phyloP scores from a whole-genome alignment of 345 rosid species.

The Corchorus olitorius region DNA sequence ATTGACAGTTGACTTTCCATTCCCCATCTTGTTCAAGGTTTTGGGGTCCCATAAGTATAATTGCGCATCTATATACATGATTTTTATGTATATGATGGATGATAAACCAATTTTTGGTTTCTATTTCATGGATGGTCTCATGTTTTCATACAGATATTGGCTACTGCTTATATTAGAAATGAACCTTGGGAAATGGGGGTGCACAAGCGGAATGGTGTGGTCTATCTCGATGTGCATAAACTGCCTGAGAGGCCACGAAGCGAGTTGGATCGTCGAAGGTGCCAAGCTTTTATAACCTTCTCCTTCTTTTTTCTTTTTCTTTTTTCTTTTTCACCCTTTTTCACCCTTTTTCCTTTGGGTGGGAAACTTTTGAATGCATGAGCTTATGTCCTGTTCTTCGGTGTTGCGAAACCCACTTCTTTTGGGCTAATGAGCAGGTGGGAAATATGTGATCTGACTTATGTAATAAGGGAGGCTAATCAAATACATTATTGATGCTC shows the following conservation, averaged over 20 bases:
- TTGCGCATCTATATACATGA: too few species aligned
- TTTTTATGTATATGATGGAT: background rate
- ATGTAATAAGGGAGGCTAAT: background rate
- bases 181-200: slow-evolving; percentile 99
- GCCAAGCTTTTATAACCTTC: slow-evolving; percentile 19
- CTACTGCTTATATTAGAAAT: slow-evolving; percentile 76
- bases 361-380: background rate
- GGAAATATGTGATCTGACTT: background rate
- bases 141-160: slow-evolving; percentile 63
- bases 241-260: slow-evolving; percentile 83
- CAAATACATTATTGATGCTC: background rate
- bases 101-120: background rate
- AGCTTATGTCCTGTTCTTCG: slow-evolving; percentile 13
- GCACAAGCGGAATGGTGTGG: slow-evolving; percentile 93
- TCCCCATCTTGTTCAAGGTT: too few species aligned
- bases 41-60: too few species aligned
- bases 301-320: background rate
- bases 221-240: slow-evolving; percentile 93
- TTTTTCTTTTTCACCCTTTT: background rate
- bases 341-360: background rate
- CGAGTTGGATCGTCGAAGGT: slow-evolving; percentile 91
- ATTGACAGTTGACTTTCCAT: too few species aligned
- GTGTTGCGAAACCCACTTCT: background rate
- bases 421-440: background rate
- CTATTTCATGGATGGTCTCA: background rate